Base-by-base conservation (phyloP, 2,329 filamentous ascomycete species). In the Ceratocystiopsis minuta region DNA sequence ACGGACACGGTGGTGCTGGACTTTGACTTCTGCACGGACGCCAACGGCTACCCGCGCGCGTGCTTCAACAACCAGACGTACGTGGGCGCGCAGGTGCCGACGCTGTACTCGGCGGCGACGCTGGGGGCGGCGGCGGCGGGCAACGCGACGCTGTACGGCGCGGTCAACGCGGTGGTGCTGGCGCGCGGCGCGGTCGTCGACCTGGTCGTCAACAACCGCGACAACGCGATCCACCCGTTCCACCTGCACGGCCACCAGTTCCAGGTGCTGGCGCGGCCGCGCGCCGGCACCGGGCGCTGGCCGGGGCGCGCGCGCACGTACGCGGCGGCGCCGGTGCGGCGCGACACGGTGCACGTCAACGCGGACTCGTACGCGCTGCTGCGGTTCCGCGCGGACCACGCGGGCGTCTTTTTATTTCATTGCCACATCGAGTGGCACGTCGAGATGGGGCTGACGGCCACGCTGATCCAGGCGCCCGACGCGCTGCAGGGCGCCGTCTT, bases 41-140 rank as follows among this genome's bases (percentile, higher is more conserved):
- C 57, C 24, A 70, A 82, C 49, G 74, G 73, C 9, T 68, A 71
- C 28, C 68, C 67, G 44, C 79, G 81, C 24, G 66, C 67, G 12
- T 72, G 64, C 52, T 64, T 77, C 57, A 85, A 83, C 57, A 69
- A 72, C 49, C 58, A 74, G 37, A 77, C 77, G 7, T 85, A 81
- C 53, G 67, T 79, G n/a, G 46, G 55, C 9, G 79, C 79, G 40
- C 71, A 75, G 51, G 78, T 84, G 0, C 80, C 80, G 0, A 73
- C 76, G 0, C 61, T 87, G 6, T 86, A 83, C 63, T 77, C 76
- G 3, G 79, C 68, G n/a, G 64, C 80, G 3, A 74, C 74, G 0
- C 60, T 70, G 1, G 69, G 68, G 5, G 50, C 55, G 1, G 49
- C 58, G 51, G 66, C 66, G 52, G 58, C 55, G 6, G 53, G 68